Percentiles rank a stretch among this genome's conserved stretches.
Conservation (phyloP, 495 filamentous ascomycete species). For the Ramalina peruviana region DNA sequence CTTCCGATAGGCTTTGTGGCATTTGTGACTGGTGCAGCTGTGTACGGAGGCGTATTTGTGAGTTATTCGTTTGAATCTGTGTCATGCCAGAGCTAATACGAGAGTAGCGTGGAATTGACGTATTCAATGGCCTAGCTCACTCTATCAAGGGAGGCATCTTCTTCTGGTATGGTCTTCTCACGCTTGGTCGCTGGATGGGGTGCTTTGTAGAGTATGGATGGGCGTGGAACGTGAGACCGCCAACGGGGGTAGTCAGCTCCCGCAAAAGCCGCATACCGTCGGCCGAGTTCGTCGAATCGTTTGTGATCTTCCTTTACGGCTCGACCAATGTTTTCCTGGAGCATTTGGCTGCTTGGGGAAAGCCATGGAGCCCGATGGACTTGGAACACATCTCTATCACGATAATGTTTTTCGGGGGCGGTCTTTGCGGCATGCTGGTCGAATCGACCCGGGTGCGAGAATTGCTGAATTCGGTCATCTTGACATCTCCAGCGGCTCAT, state of each 20-base stretch:
- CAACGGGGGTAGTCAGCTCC: slow-evolving; percentile 33
- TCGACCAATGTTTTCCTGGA: slow-evolving; percentile 85
- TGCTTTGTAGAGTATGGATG: slow-evolving; percentile 86
- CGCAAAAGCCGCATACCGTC: slow-evolving; percentile 55
- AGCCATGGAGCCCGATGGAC: slow-evolving; percentile 61
- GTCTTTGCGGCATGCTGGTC: slow-evolving; percentile 88
- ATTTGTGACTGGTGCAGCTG: slow-evolving; percentile 48
- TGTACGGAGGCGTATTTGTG: slow-evolving; percentile 60
- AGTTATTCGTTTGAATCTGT: slow-evolving; percentile 17
- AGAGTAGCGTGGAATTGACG: slow-evolving; percentile 35
- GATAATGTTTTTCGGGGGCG: slow-evolving; percentile 87
- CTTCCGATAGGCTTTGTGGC: slow-evolving; percentile 51
- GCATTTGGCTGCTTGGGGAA: slow-evolving; percentile 60
- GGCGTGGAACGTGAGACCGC: slow-evolving; percentile 84
- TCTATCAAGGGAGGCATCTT: slow-evolving; percentile 97
- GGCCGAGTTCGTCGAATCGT: slow-evolving; percentile 79
- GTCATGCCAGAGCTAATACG: slow-evolving; percentile 5
- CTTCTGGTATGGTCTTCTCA: slow-evolving; percentile 83
- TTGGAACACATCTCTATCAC: slow-evolving; percentile 90
- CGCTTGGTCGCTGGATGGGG: slow-evolving; percentile 80
- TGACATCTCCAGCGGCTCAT: slow-evolving; percentile 26
- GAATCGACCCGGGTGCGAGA: slow-evolving; percentile 60
- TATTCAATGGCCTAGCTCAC: slow-evolving; percentile 85
- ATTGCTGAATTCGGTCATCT: slow-evolving; percentile 53
- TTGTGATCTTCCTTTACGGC: slow-evolving; percentile 81